These are phyloP conservation scores for Tuber brumale DNA, from an alignment of 495 filamentous ascomycete species.

Conservation along the genomic window DNA sequence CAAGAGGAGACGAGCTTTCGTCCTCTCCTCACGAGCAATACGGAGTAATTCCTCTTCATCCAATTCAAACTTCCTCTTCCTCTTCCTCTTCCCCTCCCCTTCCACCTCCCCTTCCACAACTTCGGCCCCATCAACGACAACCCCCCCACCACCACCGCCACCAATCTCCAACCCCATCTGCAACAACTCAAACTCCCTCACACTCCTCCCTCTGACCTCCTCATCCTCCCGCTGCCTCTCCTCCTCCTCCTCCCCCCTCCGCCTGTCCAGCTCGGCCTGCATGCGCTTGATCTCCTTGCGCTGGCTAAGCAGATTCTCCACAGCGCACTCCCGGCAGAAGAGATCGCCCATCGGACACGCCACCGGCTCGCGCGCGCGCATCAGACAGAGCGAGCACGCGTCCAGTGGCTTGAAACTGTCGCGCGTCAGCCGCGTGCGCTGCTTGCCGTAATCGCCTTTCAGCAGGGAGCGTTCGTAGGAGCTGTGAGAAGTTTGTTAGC, in stretches of 20 bases:
- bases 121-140: constrained; percentile 44
- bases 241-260: constrained; percentile 53
- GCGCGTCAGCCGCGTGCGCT: constrained; percentile 75
- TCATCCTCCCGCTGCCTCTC: constrained; percentile 51
- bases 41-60: constrained; percentile 72
- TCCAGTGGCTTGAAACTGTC: constrained; percentile 93
- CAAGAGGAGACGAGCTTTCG: constrained; percentile 60
- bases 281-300: constrained; percentile 78
- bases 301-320: constrained; percentile 83
- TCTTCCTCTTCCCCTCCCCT: constrained; percentile 30
- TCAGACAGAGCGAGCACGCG: constrained; percentile 81
- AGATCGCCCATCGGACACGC: constrained; percentile 70
- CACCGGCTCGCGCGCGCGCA: constrained; percentile 75
- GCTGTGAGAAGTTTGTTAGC: constrained; percentile 17
- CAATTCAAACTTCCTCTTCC: constrained; percentile 74
- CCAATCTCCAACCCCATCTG: constrained; percentile 65
- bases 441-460: constrained; percentile 70
- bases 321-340: constrained; percentile 94
- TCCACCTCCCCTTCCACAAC: constrained; percentile 13
- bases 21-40: constrained; percentile 62
- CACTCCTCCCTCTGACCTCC: constrained; percentile 53
- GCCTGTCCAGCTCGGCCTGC: constrained; percentile 59
- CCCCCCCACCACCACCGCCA: constrained; percentile 40
- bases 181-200: constrained; percentile 58
- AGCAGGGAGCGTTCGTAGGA: constrained; percentile 80